Evolutionary conservation across 208 protist genomes (phyloP).

Genomic region (Trypanosoma avium): DNA sequence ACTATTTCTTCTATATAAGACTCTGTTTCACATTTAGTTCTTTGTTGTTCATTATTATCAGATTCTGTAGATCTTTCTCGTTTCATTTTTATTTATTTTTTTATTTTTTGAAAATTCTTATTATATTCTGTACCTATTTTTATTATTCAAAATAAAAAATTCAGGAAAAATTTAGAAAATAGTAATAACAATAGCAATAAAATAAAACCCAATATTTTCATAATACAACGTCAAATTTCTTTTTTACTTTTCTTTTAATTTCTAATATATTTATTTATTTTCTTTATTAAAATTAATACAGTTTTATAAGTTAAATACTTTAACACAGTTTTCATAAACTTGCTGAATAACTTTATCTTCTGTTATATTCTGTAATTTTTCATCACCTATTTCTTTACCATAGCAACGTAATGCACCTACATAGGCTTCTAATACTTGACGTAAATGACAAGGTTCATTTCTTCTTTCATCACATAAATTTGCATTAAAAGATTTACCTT

Average conservation of each 20-base stretch:
- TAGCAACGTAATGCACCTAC: constrained; percentile 32
- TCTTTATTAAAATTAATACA: not conserved
- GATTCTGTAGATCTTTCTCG: constrained; percentile 1
- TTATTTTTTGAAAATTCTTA: not conserved
- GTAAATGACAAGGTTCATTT: constrained; percentile 89
- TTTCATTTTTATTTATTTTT: constrained; percentile 16
- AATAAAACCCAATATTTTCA: too few species aligned
- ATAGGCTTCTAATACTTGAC: constrained; percentile 79
- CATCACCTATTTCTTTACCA: constrained; percentile 39
- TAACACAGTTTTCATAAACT: constrained; percentile 47
- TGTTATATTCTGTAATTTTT: too few species aligned
- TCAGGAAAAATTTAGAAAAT: too few species aligned
- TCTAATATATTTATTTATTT: not conserved
- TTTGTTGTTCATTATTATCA: constrained; percentile 4
- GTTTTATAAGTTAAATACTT: constrained; percentile 42
- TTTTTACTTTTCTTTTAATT: not conserved
- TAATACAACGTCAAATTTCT: too few species aligned
- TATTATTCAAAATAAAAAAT: not conserved
- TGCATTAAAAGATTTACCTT: constrained; percentile 59
- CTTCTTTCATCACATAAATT: constrained; percentile 82
- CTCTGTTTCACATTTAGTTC: constrained; percentile 4
- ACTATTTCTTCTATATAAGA: constrained; percentile 49
- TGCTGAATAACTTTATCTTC: too few species aligned
- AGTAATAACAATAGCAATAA: too few species aligned
- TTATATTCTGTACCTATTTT: not conserved